These are phyloP conservation scores for Eucalyptus marginata DNA, from an alignment of 345 rosid genomes.

Conservation along the genomic window DNA sequence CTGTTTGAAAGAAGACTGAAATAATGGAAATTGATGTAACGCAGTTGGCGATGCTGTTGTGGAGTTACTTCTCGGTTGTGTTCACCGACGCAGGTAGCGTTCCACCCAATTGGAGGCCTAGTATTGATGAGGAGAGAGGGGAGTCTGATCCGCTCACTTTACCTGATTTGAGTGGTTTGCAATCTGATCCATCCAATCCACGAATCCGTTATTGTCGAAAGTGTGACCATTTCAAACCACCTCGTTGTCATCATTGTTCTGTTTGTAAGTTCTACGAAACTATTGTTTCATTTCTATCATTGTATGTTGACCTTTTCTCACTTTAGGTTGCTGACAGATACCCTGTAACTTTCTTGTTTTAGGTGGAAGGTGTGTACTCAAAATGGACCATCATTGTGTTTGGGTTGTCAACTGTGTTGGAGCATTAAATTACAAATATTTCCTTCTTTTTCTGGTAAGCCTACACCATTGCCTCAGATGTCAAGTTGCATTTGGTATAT, in stretches of 20 bases:
- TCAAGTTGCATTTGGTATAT: background rate
- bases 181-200: conserved; percentile 43
- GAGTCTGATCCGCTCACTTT: conserved; percentile 68
- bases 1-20: background rate
- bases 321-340: background rate
- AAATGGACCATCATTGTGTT: conserved; percentile 98
- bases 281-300: background rate
- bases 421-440: conserved; percentile 84
- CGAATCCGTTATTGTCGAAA: conserved; percentile 76
- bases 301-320: background rate
- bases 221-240: conserved; percentile 86
- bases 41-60: conserved; percentile 86
- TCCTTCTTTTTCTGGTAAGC: conserved; percentile 93
- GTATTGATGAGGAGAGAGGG: conserved; percentile 66
- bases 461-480: background rate
- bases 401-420: conserved; percentile 99
- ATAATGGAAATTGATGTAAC: background rate
- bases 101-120: conserved; percentile 86
- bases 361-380: conserved; percentile 91
- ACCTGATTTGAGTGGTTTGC: conserved; percentile 44
- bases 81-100: conserved; percentile 89
- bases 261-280: conserved; percentile 47
- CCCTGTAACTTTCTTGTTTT: conserved; percentile 8
- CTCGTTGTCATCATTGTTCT: conserved; percentile 96
- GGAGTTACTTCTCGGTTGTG: conserved; percentile 97